Evolutionary conservation across 2,329 filamentous ascomycete genomes (phyloP), one percentile per base, ranked within the genome.

Genomic region (Curvularia spicifera): DNA sequence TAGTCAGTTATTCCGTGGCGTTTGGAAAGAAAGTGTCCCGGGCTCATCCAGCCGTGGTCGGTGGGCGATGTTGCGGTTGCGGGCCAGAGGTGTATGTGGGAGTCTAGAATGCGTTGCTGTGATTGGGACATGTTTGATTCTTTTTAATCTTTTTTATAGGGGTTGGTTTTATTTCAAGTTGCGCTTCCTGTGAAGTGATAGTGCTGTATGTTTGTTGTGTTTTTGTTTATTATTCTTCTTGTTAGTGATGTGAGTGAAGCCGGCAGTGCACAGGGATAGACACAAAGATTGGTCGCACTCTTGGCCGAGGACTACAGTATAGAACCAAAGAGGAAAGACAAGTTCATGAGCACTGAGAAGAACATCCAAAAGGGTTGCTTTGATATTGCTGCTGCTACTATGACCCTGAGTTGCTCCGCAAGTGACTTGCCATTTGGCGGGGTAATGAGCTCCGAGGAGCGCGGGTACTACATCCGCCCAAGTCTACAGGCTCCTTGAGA

Each of bases 31-130:
- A 86, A 82, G 55, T 72, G 65, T 18, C 59, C 53, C 5, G 85
- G 79, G 3, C 76, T 83, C 78, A 86, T 85, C 93, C 92, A 97
- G 57, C 85, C 79, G 62, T 96, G 85, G 39, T 85, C 84, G 53
- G 83, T 72, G 51, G 90, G 73, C 69, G 94, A 76, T 2, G 75
- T 74, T 46, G 79, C 90, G 52, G 85, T 84, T 45, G 81, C 77
- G 44, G 91, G 90, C 81, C 87, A 97, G 71, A 97, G 87, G 80
- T 97, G 93, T 78, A 97, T 89, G 81, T 97, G 94, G 39, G 91
- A 89, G 81, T 97, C 93, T 77, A 97, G 87, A 72, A 96, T 88
- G 28, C 61, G 63, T 40, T 57, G 62, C 74, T 42, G 42, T 22
- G 29, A 29, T 26, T 52, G 50, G 28, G 48, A 18, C 29, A n/a